phyloP scores from a whole-genome alignment of 441 rosid species.

The Syzygium syzygioides region DNA sequence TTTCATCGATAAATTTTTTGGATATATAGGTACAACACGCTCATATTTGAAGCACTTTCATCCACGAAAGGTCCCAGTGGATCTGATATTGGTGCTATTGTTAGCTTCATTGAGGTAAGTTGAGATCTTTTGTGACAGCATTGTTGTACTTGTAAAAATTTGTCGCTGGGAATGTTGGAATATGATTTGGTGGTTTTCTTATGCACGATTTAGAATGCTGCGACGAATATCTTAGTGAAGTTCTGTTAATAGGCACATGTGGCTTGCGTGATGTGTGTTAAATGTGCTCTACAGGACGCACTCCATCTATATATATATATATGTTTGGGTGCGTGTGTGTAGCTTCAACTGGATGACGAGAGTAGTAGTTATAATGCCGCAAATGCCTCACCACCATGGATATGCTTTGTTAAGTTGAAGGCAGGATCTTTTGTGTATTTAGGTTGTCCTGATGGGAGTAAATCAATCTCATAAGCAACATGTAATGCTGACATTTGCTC shows the following conservation, averaged over 20 bases:
- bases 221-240: not conserved
- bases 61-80: not conserved
- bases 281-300: not conserved
- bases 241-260: not conserved
- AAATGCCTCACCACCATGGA: not conserved
- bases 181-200: not conserved
- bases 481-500: not conserved
- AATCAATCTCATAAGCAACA: not conserved
- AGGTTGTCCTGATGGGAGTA: not conserved
- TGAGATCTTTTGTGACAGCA: not conserved
- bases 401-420: not conserved
- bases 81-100: constrained; percentile 1
- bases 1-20: not conserved
- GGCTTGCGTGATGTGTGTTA: not conserved
- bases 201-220: not conserved
- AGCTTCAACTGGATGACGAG: not conserved
- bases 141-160: not conserved
- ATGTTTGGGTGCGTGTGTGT: not conserved
- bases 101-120: constrained; percentile 1
- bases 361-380: not conserved
- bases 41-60: constrained; percentile 11
- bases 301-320: not conserved
- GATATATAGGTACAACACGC: not conserved
- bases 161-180: not conserved
- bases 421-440: not conserved